A percentile compares a stretch with the other conserved stretches of the same genome.
Evolutionary conservation across 192 early-diverging fungal genomes (phyloP).

Genomic region (Ambispora gerdemannii): DNA sequence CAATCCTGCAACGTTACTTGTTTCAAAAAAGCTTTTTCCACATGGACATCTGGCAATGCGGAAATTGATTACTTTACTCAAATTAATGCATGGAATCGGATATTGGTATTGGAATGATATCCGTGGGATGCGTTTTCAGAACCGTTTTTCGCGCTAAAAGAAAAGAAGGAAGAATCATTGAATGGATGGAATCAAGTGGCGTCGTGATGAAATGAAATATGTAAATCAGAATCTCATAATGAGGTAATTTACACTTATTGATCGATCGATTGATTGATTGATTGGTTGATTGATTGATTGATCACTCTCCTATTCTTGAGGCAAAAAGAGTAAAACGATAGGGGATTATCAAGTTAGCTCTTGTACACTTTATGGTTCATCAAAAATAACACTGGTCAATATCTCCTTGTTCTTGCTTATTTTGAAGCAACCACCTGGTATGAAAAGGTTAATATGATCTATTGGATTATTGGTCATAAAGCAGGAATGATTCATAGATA

Average conservation of each 20-base stretch:
- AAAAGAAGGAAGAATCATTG: background rate
- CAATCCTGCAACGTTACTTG: slow-evolving; percentile 7
- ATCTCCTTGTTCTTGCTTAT: background rate
- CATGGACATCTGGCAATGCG: slow-evolving; percentile 1
- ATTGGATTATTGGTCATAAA: background rate
- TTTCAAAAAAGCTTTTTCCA: slow-evolving; percentile 4
- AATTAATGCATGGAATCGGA: background rate
- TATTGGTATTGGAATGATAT: slow-evolving; percentile 3
- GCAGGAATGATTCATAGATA: slow-evolving; percentile 23
- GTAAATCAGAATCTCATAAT: background rate
- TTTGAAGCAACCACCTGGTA: background rate
- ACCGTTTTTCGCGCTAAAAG: slow-evolving; percentile 16
- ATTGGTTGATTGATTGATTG: no score
- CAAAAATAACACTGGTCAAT: slow-evolving; percentile 20
- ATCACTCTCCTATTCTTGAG: background rate
- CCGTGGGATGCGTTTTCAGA: slow-evolving; percentile 1
- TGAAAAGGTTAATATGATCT: background rate
- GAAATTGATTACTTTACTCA: slow-evolving; percentile 21
- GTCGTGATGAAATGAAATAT: background rate
- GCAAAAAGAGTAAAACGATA: slow-evolving; percentile 6
- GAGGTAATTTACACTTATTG: slow-evolving; percentile 16
- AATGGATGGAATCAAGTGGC: slow-evolving; percentile 3
- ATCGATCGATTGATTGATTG: no score
- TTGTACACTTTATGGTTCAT: slow-evolving; percentile 7
- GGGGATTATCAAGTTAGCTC: slow-evolving; percentile 8